Percentiles rank a stretch among this genome's conserved stretches.
Conservation (phyloP, 2,329 filamentous ascomycete species). For the Penicillium griseofulvum region DNA sequence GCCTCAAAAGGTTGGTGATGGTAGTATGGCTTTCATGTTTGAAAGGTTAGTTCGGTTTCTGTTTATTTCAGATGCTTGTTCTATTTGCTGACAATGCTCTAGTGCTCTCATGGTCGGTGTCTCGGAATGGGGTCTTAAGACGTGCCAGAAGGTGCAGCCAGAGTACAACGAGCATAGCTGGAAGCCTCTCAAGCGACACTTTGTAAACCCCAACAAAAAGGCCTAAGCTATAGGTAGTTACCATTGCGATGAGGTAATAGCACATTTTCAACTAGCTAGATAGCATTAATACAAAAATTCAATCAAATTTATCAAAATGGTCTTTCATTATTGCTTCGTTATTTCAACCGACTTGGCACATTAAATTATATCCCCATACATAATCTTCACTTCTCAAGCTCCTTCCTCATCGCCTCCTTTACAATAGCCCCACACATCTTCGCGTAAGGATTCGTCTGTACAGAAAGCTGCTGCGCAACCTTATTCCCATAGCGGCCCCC, state of each 20-base stretch:
- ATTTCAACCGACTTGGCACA: neutral
- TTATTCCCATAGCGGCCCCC: constrained; percentile 58
- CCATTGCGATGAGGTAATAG: neutral
- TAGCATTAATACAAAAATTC: neutral
- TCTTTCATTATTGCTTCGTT: neutral
- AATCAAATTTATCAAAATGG: neutral
- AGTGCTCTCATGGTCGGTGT: constrained; percentile 67
- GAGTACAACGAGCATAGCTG: constrained; percentile 81
- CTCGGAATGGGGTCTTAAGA: constrained; percentile 69
- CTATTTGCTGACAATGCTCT: constrained; percentile 32
- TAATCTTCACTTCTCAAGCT: constrained; percentile 41
- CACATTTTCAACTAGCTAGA: neutral
- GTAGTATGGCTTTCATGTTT: constrained; percentile 65
- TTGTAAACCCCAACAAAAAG: constrained; percentile 51
- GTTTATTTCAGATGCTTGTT: neutral
- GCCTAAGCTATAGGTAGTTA: neutral
- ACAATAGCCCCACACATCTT: constrained; percentile 63
- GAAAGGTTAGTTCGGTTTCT: constrained; percentile 45
- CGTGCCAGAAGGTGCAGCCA: constrained; percentile 67
- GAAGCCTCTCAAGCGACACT: constrained; percentile 65
- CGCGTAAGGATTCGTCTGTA: constrained; percentile 61
- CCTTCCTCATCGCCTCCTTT: constrained; percentile 58
- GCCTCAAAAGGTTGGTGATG: constrained; percentile 57
- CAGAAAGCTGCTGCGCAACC: constrained; percentile 56
- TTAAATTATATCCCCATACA: neutral